A percentile compares a stretch with the other conserved stretches of the same genome.
These are phyloP conservation scores for Xylaria sp. DNA, from an alignment of 2,329 filamentous ascomycete genomes.

Conservation along the genomic window DNA sequence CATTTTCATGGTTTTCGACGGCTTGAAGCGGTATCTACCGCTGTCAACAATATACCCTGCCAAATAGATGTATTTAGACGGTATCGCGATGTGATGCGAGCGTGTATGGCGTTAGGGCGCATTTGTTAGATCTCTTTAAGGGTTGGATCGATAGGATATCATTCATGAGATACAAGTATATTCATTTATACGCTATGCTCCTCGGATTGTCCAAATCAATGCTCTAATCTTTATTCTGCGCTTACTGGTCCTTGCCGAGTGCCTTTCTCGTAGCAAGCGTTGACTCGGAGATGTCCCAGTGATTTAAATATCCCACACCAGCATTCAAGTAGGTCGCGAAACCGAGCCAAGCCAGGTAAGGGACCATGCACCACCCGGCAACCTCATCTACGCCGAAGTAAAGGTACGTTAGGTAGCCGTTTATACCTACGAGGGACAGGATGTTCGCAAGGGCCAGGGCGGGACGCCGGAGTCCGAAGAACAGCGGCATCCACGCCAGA, in stretches of 20 bases:
- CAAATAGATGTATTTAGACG: slow-evolving; percentile 38
- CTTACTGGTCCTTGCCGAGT: slow-evolving; percentile 43
- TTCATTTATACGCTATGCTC: slow-evolving; percentile 14
- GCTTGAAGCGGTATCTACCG: slow-evolving; percentile 76
- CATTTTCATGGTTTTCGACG: slow-evolving; percentile 96
- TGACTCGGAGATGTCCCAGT: slow-evolving; percentile 66
- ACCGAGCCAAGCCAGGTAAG: slow-evolving; percentile 86
- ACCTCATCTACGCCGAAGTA: slow-evolving; percentile 80
- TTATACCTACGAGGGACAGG: slow-evolving; percentile 75
- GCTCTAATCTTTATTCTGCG: neutral
- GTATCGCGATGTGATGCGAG: slow-evolving; percentile 27
- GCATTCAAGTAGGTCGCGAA: slow-evolving; percentile 89
- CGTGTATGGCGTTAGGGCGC: slow-evolving; percentile 37
- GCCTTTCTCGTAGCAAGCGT: slow-evolving; percentile 49
- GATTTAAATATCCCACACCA: slow-evolving; percentile 74
- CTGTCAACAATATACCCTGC: slow-evolving; percentile 48
- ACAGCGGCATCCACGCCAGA: slow-evolving; percentile 90
- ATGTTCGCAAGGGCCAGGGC: slow-evolving; percentile 81
- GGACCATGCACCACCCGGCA: slow-evolving; percentile 78
- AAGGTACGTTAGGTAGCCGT: slow-evolving; percentile 77
- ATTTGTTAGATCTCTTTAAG: slow-evolving; percentile 9
- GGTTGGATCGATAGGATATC: slow-evolving; percentile 12
- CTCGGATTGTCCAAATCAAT: slow-evolving; percentile 4
- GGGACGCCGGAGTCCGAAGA: slow-evolving; percentile 82
- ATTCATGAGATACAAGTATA: slow-evolving; percentile 25